Percentiles rank a stretch among this genome's conserved stretches.
Evolutionary conservation across 495 filamentous ascomycete genomes (phyloP).

Genomic region (Aspergillus taichungensis): DNA sequence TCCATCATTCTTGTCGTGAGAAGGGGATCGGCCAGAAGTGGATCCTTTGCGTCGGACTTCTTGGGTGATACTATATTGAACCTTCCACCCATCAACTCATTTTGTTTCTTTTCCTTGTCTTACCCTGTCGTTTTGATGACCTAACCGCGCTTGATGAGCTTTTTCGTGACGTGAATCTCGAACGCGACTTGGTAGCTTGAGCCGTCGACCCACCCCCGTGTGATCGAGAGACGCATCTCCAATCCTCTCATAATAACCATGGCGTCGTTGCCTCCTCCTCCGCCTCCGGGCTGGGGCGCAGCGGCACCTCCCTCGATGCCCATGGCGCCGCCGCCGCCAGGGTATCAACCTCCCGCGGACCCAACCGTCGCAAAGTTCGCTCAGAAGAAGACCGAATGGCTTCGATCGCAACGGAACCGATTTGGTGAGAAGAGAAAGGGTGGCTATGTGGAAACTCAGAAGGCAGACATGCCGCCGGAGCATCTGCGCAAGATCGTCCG

Average conservation of each 20-base stretch:
- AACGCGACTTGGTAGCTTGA: conserved; percentile 30
- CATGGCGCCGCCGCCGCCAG: conserved; percentile 78
- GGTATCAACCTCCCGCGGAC: conserved; percentile 76
- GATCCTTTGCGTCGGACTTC: conserved; percentile 31
- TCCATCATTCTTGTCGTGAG: conserved; percentile 30
- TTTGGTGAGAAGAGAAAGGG: conserved; percentile 96
- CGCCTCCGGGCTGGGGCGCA: conserved; percentile 66
- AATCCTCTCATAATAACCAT: conserved; percentile 43
- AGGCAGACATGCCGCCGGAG: conserved; percentile 97
- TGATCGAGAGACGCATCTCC: conserved; percentile 20
- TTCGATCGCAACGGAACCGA: conserved; percentile 81
- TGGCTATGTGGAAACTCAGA: conserved; percentile 94
- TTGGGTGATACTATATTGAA: conserved; percentile 33
- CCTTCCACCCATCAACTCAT: conserved; percentile 2
- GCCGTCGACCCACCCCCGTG: conserved; percentile 14
- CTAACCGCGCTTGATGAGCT: conserved; percentile 17
- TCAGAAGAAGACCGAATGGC: conserved; percentile 98
- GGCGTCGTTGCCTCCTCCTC: conserved; percentile 68
- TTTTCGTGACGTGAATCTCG: conserved; percentile 25
- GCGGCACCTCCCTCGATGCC: conserved; percentile 66
- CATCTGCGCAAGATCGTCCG: conserved; percentile 97
- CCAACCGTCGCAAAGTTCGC: conserved; percentile 89
- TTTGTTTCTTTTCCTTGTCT: conserved; percentile 1
- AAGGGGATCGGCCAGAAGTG: conserved; percentile 50
- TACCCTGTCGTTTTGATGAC: conserved; percentile 1